A percentile compares a stretch with the other conserved stretches of the same genome.
These are phyloP conservation scores for Candida bentonensis DNA, from an alignment of 805 yeast species.

Conservation along the genomic window DNA sequence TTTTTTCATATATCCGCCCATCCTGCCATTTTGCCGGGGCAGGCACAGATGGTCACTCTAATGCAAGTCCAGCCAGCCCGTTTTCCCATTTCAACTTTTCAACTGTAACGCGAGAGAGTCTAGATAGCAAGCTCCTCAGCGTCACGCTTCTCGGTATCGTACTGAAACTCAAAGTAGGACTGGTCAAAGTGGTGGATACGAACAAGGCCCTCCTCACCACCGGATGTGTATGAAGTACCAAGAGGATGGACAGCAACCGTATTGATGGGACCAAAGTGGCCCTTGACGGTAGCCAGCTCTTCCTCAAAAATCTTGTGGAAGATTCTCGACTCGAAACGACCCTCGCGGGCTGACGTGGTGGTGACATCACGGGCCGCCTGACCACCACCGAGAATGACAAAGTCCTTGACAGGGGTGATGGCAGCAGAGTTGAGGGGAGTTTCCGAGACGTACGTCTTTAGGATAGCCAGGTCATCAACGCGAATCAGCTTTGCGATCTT, in stretches of 20 bases:
- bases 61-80: too few relatives aligned
- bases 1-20: too few relatives aligned
- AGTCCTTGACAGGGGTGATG: conserved; percentile 85
- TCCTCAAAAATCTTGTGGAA: conserved; percentile 91
- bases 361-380: conserved; percentile 98
- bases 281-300: conserved; percentile 93
- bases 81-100: too few relatives aligned
- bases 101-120: too few relatives aligned
- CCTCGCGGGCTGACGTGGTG: conserved; percentile 86
- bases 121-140: too few relatives aligned
- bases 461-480: conserved; percentile 54
- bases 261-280: conserved; percentile 98
- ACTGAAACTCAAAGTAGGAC: conserved; percentile 82
- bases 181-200: conserved; percentile 91
- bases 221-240: conserved; percentile 88
- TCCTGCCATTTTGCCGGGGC: too few relatives aligned
- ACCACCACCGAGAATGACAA: conserved; percentile 94
- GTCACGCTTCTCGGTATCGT: conserved; percentile 51
- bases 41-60: too few relatives aligned
- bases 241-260: conserved; percentile 87
- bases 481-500: conserved; percentile 67
- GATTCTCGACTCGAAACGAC: conserved; percentile 93
- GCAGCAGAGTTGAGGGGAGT: conserved; percentile 94
- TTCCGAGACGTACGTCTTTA: conserved; percentile 71
- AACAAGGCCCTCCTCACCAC: conserved; percentile 96